Evolutionary conservation across 1,284 basidiomycete genomes (phyloP).

Genomic region (Mrakiaceae sp.): DNA sequence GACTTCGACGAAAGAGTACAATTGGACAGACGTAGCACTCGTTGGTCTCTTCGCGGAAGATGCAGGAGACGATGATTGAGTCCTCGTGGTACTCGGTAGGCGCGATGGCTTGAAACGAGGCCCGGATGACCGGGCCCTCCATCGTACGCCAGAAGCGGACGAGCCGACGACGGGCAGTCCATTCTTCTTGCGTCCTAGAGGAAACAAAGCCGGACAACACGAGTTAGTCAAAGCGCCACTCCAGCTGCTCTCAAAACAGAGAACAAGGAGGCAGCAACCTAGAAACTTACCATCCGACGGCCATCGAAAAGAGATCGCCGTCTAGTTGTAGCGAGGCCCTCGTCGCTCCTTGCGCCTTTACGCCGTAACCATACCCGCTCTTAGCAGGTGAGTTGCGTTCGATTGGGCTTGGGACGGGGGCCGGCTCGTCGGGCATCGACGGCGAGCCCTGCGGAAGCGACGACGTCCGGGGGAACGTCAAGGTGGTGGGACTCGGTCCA

Average conservation of each 20-base stretch:
- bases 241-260: too few species aligned
- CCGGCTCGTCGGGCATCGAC: too few species aligned
- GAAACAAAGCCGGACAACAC: background rate
- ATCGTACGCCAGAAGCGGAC: slow-evolving; percentile 44
- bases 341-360: background rate
- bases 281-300: slow-evolving; percentile 39
- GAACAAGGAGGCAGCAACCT: too few species aligned
- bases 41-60: slow-evolving; percentile 67
- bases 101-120: slow-evolving; percentile 38
- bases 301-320: slow-evolving; percentile 41
- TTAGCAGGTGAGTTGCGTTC: too few species aligned
- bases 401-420: too few species aligned
- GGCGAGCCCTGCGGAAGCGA: too few species aligned
- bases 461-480: too few species aligned
- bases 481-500: too few species aligned
- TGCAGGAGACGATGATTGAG: slow-evolving; percentile 60
- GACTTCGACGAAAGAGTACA: background rate
- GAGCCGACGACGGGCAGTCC: slow-evolving; percentile 33
- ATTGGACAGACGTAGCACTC: slow-evolving; percentile 50
- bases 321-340: slow-evolving; percentile 29
- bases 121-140: slow-evolving; percentile 40
- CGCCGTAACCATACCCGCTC: too few species aligned
- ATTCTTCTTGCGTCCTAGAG: background rate
- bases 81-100: slow-evolving; percentile 37
- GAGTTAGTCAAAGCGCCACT: too few species aligned